Conservation (phyloP, 129 eudicot species). For the Logfia minima region DNA sequence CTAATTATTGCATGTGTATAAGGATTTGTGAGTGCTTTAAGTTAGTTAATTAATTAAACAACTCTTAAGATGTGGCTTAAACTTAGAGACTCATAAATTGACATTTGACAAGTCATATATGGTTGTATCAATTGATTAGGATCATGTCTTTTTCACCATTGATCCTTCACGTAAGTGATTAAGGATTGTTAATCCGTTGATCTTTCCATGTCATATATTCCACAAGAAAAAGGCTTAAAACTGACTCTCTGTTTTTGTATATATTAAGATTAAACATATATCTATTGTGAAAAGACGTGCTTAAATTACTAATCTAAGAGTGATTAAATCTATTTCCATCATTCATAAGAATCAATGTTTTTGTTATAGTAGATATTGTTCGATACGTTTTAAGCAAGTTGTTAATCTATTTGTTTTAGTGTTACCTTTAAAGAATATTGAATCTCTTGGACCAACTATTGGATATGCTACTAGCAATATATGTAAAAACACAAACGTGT, state of each 20-base stretch:
- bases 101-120: conserved; percentile 23
- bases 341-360: no score
- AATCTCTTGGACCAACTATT: no score
- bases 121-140: conserved; percentile 28
- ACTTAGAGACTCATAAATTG: conserved; percentile 10
- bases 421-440: no score
- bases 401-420: no score
- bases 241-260: not conserved
- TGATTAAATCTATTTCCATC: no score
- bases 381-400: no score
- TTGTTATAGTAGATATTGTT: no score
- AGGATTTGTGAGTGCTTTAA: conserved; percentile 10
- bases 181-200: conserved; percentile 16
- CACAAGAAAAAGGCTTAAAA: not conserved
- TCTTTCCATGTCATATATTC: not conserved
- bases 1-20: conserved; percentile 7
- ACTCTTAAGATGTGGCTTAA: conserved; percentile 14
- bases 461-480: no score
- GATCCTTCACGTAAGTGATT: conserved; percentile 23
- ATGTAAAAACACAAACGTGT: no score
- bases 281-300: not conserved
- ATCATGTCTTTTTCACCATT: conserved; percentile 23
- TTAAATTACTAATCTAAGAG: no score
- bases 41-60: conserved; percentile 22
- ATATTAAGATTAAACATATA: no score